Evolutionary conservation across 768 basidiomycete species (phyloP).

Genomic region (Lactifluus pinguis): DNA sequence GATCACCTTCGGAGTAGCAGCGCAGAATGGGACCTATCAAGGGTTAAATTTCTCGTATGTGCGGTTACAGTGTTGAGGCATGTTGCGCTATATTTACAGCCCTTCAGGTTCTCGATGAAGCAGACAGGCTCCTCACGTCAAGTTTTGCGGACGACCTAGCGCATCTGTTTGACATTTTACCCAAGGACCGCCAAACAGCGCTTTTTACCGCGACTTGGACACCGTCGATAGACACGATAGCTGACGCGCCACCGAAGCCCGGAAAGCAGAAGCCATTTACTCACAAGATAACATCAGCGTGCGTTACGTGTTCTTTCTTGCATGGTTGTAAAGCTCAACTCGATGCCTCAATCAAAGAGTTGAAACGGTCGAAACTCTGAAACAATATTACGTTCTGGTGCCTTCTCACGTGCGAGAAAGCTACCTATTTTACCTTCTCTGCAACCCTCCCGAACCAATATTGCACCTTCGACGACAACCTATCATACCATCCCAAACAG

Average conservation of each 20-base stretch:
- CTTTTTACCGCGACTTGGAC: slow-evolving; percentile 96
- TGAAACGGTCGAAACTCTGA: slow-evolving; percentile 82
- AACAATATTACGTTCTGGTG: slow-evolving; percentile 84
- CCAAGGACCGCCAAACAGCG: slow-evolving; percentile 86
- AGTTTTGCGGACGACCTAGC: slow-evolving; percentile 84
- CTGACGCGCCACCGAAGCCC: slow-evolving; percentile 56
- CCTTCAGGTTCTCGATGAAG: slow-evolving; percentile 85
- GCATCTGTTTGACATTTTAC: slow-evolving; percentile 66
- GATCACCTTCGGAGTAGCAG: slow-evolving; percentile 77
- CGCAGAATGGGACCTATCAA: slow-evolving; percentile 73
- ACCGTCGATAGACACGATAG: slow-evolving; percentile 71
- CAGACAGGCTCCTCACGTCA: slow-evolving; percentile 82
- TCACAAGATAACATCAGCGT: slow-evolving; percentile 70
- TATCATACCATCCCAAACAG: slow-evolving; percentile 20
- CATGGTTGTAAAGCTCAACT: slow-evolving; percentile 6
- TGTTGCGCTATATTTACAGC: not conserved
- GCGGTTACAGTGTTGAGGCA: not conserved
- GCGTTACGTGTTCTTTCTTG: slow-evolving; percentile 23
- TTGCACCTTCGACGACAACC: slow-evolving; percentile 50
- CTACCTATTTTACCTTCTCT: slow-evolving; percentile 84
- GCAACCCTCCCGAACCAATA: slow-evolving; percentile 79
- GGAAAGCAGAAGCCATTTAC: slow-evolving; percentile 87
- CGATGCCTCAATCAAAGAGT: slow-evolving; percentile 49
- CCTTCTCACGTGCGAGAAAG: slow-evolving; percentile 91
- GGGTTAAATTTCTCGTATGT: slow-evolving; percentile 77